phyloP scores from a whole-genome alignment of 306 rosid species.

The Mimosa pudica region DNA sequence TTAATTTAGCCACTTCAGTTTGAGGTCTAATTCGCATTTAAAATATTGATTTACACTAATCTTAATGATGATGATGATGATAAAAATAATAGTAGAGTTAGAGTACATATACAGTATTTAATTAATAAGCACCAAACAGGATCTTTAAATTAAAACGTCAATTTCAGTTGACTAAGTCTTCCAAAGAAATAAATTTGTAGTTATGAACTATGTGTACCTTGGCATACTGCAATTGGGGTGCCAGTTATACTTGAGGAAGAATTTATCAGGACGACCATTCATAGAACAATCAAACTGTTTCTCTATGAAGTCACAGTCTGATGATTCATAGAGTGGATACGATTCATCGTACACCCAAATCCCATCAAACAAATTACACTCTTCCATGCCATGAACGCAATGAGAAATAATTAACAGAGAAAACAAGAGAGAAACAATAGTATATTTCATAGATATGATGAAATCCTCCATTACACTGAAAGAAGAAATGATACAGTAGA shows the following conservation, averaged over 20 bases:
- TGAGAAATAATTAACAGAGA: constrained; percentile 1
- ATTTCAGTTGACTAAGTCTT: not conserved
- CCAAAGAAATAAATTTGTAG: not conserved
- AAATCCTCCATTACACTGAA: constrained; percentile 32
- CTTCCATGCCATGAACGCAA: constrained; percentile 29
- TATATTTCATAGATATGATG: not conserved
- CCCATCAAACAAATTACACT: constrained; percentile 65
- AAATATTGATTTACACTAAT: not conserved
- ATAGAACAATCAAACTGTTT: constrained; percentile 58
- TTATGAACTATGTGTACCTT: constrained; percentile 41
- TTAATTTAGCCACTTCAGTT: no score
- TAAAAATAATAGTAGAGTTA: no score
- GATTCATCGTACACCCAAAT: constrained; percentile 64
- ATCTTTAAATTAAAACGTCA: not conserved
- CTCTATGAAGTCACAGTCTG: constrained; percentile 61
- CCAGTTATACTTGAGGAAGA: constrained; percentile 75
- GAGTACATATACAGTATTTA: no score
- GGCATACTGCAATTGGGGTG: constrained; percentile 72
- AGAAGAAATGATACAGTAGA: not conserved
- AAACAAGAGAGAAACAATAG: not conserved
- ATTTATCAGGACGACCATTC: constrained; percentile 70
- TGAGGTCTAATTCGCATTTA: no score
- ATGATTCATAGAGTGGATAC: constrained; percentile 59
- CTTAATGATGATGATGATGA: not conserved
- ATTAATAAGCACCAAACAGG: not conserved